Evolutionary conservation across 2,329 filamentous ascomycete genomes (phyloP).

Genomic region (Xenoacremonium recifei): DNA sequence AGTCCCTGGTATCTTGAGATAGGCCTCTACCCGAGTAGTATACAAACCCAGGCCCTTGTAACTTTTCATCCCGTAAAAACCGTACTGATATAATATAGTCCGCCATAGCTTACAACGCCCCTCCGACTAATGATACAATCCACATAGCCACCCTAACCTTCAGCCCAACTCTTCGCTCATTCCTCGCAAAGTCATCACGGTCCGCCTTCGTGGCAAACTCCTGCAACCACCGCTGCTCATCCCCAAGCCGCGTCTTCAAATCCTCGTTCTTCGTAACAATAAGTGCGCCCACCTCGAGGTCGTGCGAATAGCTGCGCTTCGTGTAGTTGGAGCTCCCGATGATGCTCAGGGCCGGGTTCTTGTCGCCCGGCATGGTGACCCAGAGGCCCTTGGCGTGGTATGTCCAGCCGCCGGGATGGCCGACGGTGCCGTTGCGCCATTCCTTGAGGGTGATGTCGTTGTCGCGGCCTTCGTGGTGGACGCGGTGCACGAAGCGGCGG

Average conservation of each 20-base stretch:
- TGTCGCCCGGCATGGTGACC: slow-evolving; percentile 70
- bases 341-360: slow-evolving; percentile 72
- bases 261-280: slow-evolving; percentile 77
- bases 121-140: slow-evolving; percentile 83
- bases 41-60: no score
- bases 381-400: slow-evolving; percentile 97
- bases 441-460: slow-evolving; percentile 73
- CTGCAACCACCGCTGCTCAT: slow-evolving; percentile 79
- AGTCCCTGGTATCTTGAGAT: no score
- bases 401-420: slow-evolving; percentile 84
- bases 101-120: slow-evolving; percentile 62
- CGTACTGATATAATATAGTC: slow-evolving; percentile 2
- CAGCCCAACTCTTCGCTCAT: slow-evolving; percentile 80
- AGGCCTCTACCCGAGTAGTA: no score
- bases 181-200: slow-evolving; percentile 74
- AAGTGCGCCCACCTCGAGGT: slow-evolving; percentile 85
- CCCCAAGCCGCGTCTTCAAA: slow-evolving; percentile 69
- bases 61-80: background rate
- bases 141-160: slow-evolving; percentile 90
- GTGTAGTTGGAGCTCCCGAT: slow-evolving; percentile 96
- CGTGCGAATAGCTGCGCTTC: slow-evolving; percentile 85
- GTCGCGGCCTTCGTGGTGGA: slow-evolving; percentile 44
- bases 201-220: slow-evolving; percentile 68
- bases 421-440: slow-evolving; percentile 81
- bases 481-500: slow-evolving; percentile 70